These are phyloP conservation scores for Fusarium sp. DNA, from an alignment of 2,329 filamentous ascomycete species.

Conservation along the genomic window DNA sequence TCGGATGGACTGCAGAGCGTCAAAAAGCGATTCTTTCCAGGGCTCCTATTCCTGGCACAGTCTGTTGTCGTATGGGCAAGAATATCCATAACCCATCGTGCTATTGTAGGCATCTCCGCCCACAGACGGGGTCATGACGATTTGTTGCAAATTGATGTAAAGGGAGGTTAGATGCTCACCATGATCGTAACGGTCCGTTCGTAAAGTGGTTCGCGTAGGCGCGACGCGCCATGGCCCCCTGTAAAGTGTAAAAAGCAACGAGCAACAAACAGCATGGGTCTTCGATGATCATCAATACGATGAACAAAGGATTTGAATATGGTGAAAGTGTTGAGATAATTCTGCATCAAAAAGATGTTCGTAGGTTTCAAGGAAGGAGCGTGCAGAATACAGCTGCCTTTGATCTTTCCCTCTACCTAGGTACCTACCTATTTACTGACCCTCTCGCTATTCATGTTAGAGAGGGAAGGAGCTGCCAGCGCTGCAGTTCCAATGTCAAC, in stretches of 20 bases:
- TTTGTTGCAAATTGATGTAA: background rate
- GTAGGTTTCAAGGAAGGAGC: background rate
- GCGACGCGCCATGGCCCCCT: background rate
- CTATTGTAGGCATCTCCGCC: background rate
- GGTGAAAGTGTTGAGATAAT: too few species aligned
- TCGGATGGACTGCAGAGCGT: conserved; percentile 10
- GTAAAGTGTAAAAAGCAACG: background rate
- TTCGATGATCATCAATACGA: background rate
- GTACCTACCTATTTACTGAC: background rate
- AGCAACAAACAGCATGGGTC: background rate
- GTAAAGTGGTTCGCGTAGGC: background rate
- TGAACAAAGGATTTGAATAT: background rate
- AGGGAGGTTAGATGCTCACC: background rate
- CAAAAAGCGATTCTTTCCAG: conserved; percentile 15
- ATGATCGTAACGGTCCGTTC: background rate
- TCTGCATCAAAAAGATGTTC: too few species aligned
- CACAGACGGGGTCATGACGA: background rate
- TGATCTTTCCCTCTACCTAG: background rate
- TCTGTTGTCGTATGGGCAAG: background rate
- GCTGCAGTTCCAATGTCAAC: background rate
- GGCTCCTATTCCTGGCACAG: background rate
- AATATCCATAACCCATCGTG: background rate
- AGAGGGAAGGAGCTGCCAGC: background rate
- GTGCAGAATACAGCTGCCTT: background rate
- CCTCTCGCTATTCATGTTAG: background rate